These are phyloP conservation scores for Populus hybrid DNA, from an alignment of 441 rosid species.

Conservation along the genomic window DNA sequence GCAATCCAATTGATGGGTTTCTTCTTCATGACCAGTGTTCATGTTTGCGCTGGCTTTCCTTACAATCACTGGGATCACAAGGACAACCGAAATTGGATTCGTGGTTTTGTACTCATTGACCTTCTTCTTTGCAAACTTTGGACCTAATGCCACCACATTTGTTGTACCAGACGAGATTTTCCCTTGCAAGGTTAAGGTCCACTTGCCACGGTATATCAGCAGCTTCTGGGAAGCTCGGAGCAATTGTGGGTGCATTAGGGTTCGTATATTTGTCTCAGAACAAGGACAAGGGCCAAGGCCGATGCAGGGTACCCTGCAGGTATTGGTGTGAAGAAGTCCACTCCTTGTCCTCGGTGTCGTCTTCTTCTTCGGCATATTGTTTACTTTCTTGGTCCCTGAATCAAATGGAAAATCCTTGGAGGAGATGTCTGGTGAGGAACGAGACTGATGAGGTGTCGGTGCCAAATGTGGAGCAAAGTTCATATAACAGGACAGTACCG, in stretches of 20 bases:
- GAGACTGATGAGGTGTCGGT: slow-evolving; percentile 24
- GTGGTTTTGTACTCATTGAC: slow-evolving; percentile 64
- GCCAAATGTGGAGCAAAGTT: slow-evolving; percentile 13
- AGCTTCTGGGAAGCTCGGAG: slow-evolving; percentile 77
- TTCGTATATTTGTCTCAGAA: slow-evolving; percentile 74
- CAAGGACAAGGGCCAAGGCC: slow-evolving; percentile 57
- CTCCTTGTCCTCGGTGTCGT: slow-evolving; percentile 57
- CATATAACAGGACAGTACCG: slow-evolving; percentile 24
- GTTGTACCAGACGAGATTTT: slow-evolving; percentile 91
- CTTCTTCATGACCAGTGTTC: slow-evolving; percentile 86
- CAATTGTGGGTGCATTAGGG: slow-evolving; percentile 79
- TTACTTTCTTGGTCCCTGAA: slow-evolving; percentile 76
- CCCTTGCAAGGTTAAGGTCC: slow-evolving; percentile 77
- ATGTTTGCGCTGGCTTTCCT: slow-evolving; percentile 81
- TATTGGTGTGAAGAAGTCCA: slow-evolving; percentile 66
- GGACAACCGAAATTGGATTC: slow-evolving; percentile 63
- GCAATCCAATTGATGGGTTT: slow-evolving; percentile 81
- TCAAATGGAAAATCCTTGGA: slow-evolving; percentile 79
- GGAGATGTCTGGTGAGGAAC: slow-evolving; percentile 73
- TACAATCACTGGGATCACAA: slow-evolving; percentile 69
- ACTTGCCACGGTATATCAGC: slow-evolving; percentile 93
- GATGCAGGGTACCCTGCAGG: slow-evolving; percentile 88
- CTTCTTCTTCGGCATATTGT: slow-evolving; percentile 54
- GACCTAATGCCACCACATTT: slow-evolving; percentile 82
- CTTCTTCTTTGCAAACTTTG: slow-evolving; percentile 85